Conservation (phyloP, 805 yeast genomes). For the Nakazawaea wickerhamii region DNA sequence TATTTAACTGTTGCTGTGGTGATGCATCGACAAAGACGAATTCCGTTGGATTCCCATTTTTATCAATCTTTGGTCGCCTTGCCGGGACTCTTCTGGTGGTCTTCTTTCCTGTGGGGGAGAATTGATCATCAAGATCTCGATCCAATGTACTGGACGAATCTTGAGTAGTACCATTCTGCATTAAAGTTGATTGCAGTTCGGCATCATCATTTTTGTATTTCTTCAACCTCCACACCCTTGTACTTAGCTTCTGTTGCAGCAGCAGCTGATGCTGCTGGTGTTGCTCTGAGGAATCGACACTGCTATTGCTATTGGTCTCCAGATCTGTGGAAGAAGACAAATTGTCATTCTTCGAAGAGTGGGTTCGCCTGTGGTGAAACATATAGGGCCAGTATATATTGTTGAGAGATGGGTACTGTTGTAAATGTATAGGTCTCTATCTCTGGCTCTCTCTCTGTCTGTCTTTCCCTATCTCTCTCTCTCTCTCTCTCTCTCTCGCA, state of each 20-base stretch:
- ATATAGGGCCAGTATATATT: background rate
- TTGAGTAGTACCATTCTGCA: slow-evolving; percentile 16
- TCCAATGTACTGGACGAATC: background rate
- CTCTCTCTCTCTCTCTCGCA: no score
- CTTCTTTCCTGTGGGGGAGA: slow-evolving; percentile 1
- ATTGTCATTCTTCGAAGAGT: background rate
- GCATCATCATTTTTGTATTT: slow-evolving; percentile 26
- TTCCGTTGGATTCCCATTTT: slow-evolving; percentile 27
- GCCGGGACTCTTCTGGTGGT: slow-evolving; percentile 18
- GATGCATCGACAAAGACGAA: slow-evolving; percentile 28
- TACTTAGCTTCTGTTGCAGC: slow-evolving; percentile 6
- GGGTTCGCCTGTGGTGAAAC: background rate
- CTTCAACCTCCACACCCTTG: slow-evolving; percentile 25
- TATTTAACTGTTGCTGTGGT: slow-evolving; percentile 12
- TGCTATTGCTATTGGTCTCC: background rate
- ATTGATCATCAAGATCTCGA: background rate
- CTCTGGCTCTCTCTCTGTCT: no score
- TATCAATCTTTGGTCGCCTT: slow-evolving; percentile 25
- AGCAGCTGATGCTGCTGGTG: background rate
- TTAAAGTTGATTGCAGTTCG: slow-evolving; percentile 26
- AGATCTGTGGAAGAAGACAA: background rate
- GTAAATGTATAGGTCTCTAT: no score
- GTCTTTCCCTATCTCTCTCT: background rate
- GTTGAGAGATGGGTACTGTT: no score
- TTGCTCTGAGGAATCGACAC: background rate